Evolutionary conservation across 495 filamentous ascomycete genomes (phyloP).

Genomic region (Collariella sp.): DNA sequence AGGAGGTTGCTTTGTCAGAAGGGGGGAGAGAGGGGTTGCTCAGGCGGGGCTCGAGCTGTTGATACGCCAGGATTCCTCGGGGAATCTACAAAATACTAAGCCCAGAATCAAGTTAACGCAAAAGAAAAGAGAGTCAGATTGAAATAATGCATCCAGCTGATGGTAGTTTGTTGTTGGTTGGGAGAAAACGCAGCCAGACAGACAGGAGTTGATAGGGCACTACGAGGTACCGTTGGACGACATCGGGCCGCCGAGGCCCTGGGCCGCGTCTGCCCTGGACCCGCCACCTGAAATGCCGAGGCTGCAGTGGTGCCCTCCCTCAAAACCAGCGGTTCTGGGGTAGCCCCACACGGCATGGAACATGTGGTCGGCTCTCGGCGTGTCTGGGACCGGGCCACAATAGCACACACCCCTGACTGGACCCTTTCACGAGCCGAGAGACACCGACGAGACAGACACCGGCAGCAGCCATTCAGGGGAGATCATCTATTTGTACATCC

Average conservation of each 20-base stretch:
- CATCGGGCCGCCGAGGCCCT: neutral
- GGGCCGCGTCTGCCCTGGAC: neutral
- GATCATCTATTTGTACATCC: neutral
- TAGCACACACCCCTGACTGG: too few relatives aligned
- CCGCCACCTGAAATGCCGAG: slow-evolving; percentile 9
- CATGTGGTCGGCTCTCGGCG: neutral
- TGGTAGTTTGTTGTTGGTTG: neutral
- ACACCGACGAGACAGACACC: neutral
- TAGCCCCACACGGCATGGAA: slow-evolving; percentile 1
- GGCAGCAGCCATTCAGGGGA: neutral
- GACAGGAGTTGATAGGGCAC: too few relatives aligned
- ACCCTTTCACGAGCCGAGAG: too few relatives aligned
- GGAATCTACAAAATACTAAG: neutral
- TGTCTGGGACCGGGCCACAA: neutral
- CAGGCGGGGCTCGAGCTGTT: neutral
- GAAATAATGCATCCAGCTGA: slow-evolving; percentile 5
- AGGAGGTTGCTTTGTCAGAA: neutral
- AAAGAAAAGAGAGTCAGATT: neutral
- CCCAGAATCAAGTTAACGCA: too few relatives aligned
- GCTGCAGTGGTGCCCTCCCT: neutral
- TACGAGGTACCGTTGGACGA: too few relatives aligned
- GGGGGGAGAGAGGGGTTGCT: neutral
- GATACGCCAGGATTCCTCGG: neutral
- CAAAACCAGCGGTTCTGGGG: neutral
- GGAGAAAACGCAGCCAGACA: neutral